Evolutionary conservation across 257 asterid species (phyloP), one percentile per base, ranked within the genome.

Genomic region (Mentha longifolia): DNA sequence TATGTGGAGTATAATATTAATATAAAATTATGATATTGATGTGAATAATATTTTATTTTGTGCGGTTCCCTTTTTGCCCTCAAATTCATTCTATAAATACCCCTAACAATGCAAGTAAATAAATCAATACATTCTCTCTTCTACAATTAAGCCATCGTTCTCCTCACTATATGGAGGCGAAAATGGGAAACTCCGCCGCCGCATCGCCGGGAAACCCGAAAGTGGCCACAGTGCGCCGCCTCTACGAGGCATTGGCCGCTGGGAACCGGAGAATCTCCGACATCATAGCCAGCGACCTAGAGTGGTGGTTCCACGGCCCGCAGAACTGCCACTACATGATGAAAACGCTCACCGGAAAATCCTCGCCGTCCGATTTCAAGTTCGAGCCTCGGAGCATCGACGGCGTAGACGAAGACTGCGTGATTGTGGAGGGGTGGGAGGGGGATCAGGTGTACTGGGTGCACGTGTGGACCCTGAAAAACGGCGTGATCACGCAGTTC

Each of bases 241-340:
- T 93, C 17, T 93, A 90, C 85, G 71, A 76, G 75, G 95, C 89
- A 13, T 60, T 93, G 15, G 80, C 84, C 0, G 55, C 71, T 47
- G 82, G 90, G 8, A 85, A 77, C 45, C 52, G 74, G 16, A 56
- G 58, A 8, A 74, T 84, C 0, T 81, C 80, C 7, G 65, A 81
- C 10, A 78, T 83, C 43, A 60, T 93, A 1, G 91, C 85, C 7
- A 68, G 74, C 20, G 96, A 92, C 72, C 80, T 93, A 35, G 95
- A 93, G 67, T 93, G 97, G 97, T 93, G 98, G 98, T 90, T 93
- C 82, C 98, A 93, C 65, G 96, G 97, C 58, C 98, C 97, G 0
- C 98, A 83, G 7, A 85, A 90, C 75, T 86, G 95, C 80, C 89
- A 93, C 75, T 86, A 88, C 81, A 93, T 93, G 98, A 93, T 90